Evolutionary conservation across 345 rosid species (phyloP).

Genomic region (Aquilaria sinensis): DNA sequence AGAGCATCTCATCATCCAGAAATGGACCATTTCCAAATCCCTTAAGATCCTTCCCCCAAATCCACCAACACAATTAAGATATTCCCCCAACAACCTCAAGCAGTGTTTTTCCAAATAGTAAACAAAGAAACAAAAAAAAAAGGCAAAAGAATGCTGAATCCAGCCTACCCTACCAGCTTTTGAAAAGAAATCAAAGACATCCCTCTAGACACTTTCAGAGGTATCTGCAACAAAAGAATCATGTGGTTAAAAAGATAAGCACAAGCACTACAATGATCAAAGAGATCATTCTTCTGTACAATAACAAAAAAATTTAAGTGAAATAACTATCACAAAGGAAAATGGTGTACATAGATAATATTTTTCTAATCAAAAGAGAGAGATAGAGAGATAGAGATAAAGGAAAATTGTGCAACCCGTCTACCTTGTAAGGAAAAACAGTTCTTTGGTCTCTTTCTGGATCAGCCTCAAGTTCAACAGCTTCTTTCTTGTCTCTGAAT

Average conservation of each 20-base stretch:
- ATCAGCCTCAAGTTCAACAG: slow-evolving; percentile 74
- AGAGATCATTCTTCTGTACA: background rate
- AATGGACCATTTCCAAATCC: too few relatives aligned
- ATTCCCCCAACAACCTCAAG: too few relatives aligned
- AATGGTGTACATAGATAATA: too few relatives aligned
- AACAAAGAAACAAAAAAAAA: background rate
- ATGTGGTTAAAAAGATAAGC: background rate
- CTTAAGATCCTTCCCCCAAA: too few relatives aligned
- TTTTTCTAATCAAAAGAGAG: too few relatives aligned
- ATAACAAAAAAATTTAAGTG: background rate
- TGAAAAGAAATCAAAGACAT: slow-evolving; percentile 87
- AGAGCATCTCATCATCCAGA: too few relatives aligned
- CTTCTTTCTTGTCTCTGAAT: slow-evolving; percentile 75
- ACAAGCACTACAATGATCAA: background rate
- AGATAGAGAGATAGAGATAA: background rate
- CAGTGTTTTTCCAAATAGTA: too few relatives aligned
- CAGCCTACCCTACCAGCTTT: slow-evolving; percentile 83
- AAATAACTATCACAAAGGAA: background rate
- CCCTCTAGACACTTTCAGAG: slow-evolving; percentile 84
- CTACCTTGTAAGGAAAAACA: slow-evolving; percentile 91
- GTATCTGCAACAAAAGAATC: slow-evolving; percentile 45
- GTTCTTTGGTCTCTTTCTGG: slow-evolving; percentile 98
- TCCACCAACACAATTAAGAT: too few relatives aligned
- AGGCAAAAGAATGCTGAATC: slow-evolving; percentile 5
- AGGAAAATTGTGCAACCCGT: background rate